Percentiles rank a stretch among this genome's conserved stretches.
Conservation (phyloP, 441 rosid species). For the Erodium moschatum region DNA sequence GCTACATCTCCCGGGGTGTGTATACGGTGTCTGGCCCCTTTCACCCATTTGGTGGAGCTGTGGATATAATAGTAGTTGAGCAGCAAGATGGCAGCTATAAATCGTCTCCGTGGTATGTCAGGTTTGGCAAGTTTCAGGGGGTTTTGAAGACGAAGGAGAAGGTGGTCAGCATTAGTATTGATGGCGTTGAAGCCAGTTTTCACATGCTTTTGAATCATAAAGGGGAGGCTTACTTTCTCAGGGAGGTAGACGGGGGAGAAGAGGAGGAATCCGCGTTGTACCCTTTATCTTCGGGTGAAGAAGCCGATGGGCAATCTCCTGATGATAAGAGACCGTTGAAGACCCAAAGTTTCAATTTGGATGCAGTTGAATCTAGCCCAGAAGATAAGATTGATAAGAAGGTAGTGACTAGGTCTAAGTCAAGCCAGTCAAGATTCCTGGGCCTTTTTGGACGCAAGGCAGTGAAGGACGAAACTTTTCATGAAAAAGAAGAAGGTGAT, state of each 20-base stretch:
- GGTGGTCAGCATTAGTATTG: conserved; percentile 53
- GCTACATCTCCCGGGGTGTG: conserved; percentile 73
- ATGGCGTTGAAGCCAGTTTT: conserved; percentile 66
- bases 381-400: conserved; percentile 31
- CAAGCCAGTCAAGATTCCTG: conserved; percentile 46
- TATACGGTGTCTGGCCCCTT: conserved; percentile 79
- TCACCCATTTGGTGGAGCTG: conserved; percentile 97
- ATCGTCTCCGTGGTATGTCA: conserved; percentile 93
- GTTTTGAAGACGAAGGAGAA: conserved; percentile 66
- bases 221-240: conserved; percentile 86
- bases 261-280: conserved; percentile 38
- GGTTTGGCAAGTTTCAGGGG: conserved; percentile 96
- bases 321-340: conserved; percentile 34
- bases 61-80: conserved; percentile 85
- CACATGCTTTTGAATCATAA: conserved; percentile 80
- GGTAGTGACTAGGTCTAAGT: conserved; percentile 38
- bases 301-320: conserved; percentile 32
- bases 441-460: conserved; percentile 53
- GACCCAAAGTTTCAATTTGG: conserved; percentile 46
- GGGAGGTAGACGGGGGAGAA: conserved; percentile 45
- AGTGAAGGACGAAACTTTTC: conserved; percentile 27
- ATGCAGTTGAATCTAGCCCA: conserved; percentile 21
- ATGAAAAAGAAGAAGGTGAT: conserved; percentile 27
- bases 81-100: conserved; percentile 88
- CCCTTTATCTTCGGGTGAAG: conserved; percentile 56